Percentiles rank a stretch among this genome's conserved stretches.
phyloP scores from a whole-genome alignment of 208 protist species.

The Trypanosoma mega region DNA sequence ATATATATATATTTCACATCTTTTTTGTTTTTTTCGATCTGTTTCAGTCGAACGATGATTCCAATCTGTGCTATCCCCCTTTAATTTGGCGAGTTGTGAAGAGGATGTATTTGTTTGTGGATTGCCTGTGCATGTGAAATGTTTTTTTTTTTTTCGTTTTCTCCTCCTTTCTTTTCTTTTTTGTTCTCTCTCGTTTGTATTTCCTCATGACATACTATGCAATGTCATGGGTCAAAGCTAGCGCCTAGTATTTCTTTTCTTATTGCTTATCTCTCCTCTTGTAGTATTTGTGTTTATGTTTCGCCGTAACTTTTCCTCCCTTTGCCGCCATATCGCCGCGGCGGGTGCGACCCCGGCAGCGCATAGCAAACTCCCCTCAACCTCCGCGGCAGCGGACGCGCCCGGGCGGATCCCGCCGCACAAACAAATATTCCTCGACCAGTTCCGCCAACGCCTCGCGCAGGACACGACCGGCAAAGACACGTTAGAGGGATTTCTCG shows the following conservation, averaged over 20 bases:
- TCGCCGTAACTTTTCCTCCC: slow-evolving; percentile 16
- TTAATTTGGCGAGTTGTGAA: no score
- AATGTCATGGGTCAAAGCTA: no score
- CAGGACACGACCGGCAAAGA: slow-evolving; percentile 68
- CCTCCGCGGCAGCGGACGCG: not conserved
- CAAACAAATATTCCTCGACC: slow-evolving; percentile 73
- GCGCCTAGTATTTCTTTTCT: no score
- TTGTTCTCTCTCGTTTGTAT: no score
- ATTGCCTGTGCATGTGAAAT: no score
- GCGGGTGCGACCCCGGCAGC: slow-evolving; percentile 10
- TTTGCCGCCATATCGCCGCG: slow-evolving; percentile 21
- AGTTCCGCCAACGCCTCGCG: slow-evolving; percentile 68
- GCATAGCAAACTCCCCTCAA: not conserved
- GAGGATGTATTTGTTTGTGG: no score
- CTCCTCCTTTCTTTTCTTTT: no score
- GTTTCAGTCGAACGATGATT: not conserved
- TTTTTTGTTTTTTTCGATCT: not conserved
- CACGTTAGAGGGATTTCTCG: slow-evolving; percentile 76
- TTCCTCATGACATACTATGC: no score
- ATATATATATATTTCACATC: no score
- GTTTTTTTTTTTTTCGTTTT: no score
- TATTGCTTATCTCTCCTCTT: not conserved
- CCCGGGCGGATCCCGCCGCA: slow-evolving; percentile 37
- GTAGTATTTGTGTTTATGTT: slow-evolving; percentile 9
- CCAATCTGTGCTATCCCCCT: not conserved